Conservation (phyloP, 805 yeast genomes). For the Yarrowia yakushimensis region DNA sequence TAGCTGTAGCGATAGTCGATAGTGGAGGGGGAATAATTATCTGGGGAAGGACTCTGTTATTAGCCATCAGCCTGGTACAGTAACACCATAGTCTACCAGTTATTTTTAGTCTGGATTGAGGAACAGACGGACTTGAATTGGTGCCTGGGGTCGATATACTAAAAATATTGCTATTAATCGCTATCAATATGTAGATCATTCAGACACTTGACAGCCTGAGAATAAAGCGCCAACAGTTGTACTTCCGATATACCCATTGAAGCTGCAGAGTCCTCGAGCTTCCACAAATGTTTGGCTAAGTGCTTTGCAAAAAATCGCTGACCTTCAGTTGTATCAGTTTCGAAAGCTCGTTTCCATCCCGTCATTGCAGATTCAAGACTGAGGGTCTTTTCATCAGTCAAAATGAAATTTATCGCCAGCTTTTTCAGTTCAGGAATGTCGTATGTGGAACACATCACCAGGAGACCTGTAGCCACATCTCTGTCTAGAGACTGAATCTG, state of each 20-base stretch:
- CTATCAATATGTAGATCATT: too few relatives aligned
- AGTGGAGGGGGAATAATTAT: too few relatives aligned
- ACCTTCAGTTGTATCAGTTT: background rate
- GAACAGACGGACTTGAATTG: too few relatives aligned
- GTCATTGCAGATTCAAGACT: background rate
- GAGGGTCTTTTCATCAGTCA: background rate
- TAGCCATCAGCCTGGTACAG: too few relatives aligned
- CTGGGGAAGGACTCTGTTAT: too few relatives aligned
- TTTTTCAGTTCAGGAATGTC: background rate
- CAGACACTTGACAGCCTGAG: too few relatives aligned
- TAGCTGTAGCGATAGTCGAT: too few relatives aligned
- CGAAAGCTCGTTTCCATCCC: background rate
- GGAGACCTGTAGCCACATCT: background rate
- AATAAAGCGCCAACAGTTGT: too few relatives aligned
- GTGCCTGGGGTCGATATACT: too few relatives aligned
- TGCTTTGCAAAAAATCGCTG: background rate
- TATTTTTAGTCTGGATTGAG: too few relatives aligned
- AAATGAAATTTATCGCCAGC: background rate
- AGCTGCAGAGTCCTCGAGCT: background rate
- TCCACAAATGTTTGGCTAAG: background rate
- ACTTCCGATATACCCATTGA: background rate
- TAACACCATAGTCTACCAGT: too few relatives aligned
- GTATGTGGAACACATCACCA: background rate
- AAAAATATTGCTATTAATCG: too few relatives aligned
- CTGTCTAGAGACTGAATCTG: background rate